Conservation (phyloP, 2,329 filamentous ascomycete genomes). For the Clarireedia homoeocarpa region DNA sequence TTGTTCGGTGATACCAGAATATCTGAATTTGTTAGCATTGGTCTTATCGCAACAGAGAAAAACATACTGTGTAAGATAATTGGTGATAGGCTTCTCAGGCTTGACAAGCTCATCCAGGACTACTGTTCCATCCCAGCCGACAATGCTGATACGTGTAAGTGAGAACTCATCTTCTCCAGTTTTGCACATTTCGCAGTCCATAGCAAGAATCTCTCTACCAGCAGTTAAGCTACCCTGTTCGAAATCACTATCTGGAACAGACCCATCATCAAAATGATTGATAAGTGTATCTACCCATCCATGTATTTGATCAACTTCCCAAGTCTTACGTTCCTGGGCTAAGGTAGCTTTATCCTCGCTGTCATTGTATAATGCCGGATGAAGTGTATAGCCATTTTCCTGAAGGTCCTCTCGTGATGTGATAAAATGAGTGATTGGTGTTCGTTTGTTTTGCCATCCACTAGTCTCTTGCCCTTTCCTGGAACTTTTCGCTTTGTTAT, state of each 20-base stretch:
- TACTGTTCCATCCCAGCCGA: constrained; percentile 76
- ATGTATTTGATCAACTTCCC: constrained; percentile 40
- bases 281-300: constrained; percentile 83
- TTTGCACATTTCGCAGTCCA: constrained; percentile 98
- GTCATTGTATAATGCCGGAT: constrained; percentile 64
- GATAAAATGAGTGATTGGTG: constrained; percentile 74
- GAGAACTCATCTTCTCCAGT: constrained; percentile 73
- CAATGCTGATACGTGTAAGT: constrained; percentile 79
- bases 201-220: constrained; percentile 68
- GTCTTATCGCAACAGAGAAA: constrained; percentile 5
- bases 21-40: constrained; percentile 34
- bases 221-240: constrained; percentile 76
- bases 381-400: constrained; percentile 77
- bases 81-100: constrained; percentile 75
- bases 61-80: constrained; percentile 72
- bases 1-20: constrained; percentile 83
- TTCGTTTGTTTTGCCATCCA: constrained; percentile 66
- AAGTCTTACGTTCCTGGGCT: constrained; percentile 43
- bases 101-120: constrained; percentile 89
- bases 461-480: constrained; percentile 55
- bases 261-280: constrained; percentile 55
- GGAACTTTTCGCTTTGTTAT: constrained; percentile 43
- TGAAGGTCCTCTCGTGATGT: constrained; percentile 64
- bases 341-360: constrained; percentile 47
- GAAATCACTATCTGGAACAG: constrained; percentile 61